These are phyloP conservation scores for Massariosphaeria phaeospora DNA, from an alignment of 495 filamentous ascomycete species.

Conservation along the genomic window DNA sequence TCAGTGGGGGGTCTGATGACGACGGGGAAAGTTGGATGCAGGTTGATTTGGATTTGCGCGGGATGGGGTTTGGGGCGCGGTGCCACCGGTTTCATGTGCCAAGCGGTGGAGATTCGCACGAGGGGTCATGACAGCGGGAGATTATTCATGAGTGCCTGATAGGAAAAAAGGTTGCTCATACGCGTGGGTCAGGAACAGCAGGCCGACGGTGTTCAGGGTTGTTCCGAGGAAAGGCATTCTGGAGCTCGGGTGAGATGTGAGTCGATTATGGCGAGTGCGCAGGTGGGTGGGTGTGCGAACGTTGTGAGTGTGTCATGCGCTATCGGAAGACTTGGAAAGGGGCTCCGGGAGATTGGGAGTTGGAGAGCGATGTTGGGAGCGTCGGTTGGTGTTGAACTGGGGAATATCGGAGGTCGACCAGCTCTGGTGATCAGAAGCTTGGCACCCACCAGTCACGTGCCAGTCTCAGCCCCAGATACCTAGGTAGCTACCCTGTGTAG, in stretches of 20 bases:
- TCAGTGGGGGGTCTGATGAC: conserved; percentile 20
- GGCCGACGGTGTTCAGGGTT: conserved; percentile 37
- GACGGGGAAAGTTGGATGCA: background rate
- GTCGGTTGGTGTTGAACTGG: no score
- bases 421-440: no score
- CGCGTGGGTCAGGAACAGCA: conserved; percentile 44
- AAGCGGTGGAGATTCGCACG: no score
- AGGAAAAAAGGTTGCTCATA: conserved; percentile 33
- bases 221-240: conserved; percentile 37
- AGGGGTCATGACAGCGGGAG: background rate
- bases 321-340: no score
- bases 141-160: conserved; percentile 18
- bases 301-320: no score
- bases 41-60: background rate
- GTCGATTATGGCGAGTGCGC: background rate
- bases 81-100: conserved; percentile 2
- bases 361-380: no score
- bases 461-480: no score
- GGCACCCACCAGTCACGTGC: no score
- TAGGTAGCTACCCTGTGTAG: no score
- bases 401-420: no score
- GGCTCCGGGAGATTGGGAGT: no score
- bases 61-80: conserved; percentile 15
- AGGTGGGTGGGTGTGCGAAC: background rate
- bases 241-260: background rate